These are phyloP conservation scores for Skeletonema tropicum DNA, from an alignment of 108 stramenopile genomes.

Conservation along the genomic window DNA sequence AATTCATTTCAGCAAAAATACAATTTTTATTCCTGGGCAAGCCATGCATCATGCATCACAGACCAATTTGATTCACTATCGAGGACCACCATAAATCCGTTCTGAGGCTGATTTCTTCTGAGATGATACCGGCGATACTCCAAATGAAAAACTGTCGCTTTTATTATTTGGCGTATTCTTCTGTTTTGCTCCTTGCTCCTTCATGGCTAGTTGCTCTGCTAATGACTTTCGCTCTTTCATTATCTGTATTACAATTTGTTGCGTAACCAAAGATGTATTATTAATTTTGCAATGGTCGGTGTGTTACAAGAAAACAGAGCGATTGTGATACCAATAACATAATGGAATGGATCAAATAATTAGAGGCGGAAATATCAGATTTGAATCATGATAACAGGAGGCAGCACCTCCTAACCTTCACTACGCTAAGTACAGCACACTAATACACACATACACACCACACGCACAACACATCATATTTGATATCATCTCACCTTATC, in stretches of 20 bases:
- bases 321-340: too few species aligned
- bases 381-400: too few species aligned
- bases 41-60: too few species aligned
- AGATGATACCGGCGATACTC: background rate
- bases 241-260: background rate
- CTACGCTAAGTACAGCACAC: too few species aligned
- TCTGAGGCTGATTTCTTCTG: constrained; percentile 3
- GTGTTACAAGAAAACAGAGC: constrained; percentile 9
- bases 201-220: background rate
- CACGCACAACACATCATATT: too few species aligned
- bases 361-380: too few species aligned
- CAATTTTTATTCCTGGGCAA: background rate
- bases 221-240: constrained; percentile 4
- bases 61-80: background rate
- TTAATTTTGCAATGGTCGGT: too few species aligned
- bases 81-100: background rate
- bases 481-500: constrained; percentile 63
- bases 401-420: too few species aligned
- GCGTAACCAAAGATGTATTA: too few species aligned
- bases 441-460: too few species aligned
- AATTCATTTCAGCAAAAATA: too few species aligned
- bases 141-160: background rate
- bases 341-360: too few species aligned
- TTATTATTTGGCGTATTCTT: background rate
- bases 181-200: background rate